Base-by-base conservation (phyloP, 2,329 filamentous ascomycete genomes). In the Neofusicoccum sp. region DNA sequence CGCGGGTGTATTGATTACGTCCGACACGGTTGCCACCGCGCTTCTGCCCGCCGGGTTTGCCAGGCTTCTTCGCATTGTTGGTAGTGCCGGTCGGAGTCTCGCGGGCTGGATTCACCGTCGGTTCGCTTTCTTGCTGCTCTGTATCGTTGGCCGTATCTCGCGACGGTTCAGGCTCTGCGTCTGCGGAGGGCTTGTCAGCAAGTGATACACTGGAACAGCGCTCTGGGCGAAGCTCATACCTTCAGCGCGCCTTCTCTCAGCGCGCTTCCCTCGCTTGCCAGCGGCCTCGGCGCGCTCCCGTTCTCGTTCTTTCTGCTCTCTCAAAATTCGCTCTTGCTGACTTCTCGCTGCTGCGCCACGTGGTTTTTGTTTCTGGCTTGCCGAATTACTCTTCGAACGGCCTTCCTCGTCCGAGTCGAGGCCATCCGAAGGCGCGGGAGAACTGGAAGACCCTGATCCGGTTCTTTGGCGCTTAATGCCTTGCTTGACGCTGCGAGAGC, bases 401-500 rank as follows among this genome's bases (percentile, higher is more conserved):
- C 65, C 74, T 43, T 88, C 89, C 61, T 95, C 90, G 61, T 91
- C 91, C 0, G 90, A 91, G 43, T 90, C 88, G 60, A 88, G 82
- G 14, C 82, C 80, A 16, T 61, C 59, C 28, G 59, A 61, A 9
- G 58, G 58, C 8, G 58, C 48, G 6, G 58, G 58, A 20, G 59
- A 61, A 16, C 59, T 61, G 26, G 59, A 56, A 72, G 68, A 75
- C 56, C 66, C 75, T 58, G 82, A 81, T 58, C 69, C 84, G 28
- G 93, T 97, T 58, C 93, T 87, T 73, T 91, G 92, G 66, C 93
- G 85, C 78, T 98, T 98, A 51, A 85, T 76, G 63, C 81, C 85
- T 65, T 87, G 84, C 62, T 84, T 86, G 71, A 88, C 88, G 67
- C 91, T 96, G 68, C 63, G 65, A 54, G 61, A 69, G 30, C 11